phyloP scores from a whole-genome alignment of 768 basidiomycete species.

The Chiua virens region DNA sequence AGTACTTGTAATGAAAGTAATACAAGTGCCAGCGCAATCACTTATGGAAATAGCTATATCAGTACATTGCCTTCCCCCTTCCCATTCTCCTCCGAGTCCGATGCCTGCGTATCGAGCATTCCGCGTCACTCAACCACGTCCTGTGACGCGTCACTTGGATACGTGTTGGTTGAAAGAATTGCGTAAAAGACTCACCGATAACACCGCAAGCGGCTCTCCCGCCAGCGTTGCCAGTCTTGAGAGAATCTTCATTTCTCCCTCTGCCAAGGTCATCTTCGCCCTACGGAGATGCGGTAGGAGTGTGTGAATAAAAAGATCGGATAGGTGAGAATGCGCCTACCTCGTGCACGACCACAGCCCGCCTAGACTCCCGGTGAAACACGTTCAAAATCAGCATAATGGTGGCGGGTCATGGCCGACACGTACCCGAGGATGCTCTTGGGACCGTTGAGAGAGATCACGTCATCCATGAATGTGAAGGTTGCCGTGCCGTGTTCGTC shows the following conservation, averaged over 20 bases:
- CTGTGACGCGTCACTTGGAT: constrained; percentile 4
- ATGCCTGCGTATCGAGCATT: neutral
- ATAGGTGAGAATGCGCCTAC: constrained; percentile 33
- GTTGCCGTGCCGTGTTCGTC: constrained; percentile 56
- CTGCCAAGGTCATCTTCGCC: constrained; percentile 80
- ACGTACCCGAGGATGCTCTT: constrained; percentile 69
- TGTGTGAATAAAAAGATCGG: constrained; percentile 6
- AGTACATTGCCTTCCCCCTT: neutral
- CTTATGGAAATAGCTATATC: neutral
- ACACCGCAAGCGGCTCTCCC: constrained; percentile 80
- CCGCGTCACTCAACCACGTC: constrained; percentile 17
- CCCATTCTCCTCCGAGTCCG: too few relatives aligned
- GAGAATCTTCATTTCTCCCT: constrained; percentile 64
- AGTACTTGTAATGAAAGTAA: too few relatives aligned
- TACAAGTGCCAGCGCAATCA: too few relatives aligned
- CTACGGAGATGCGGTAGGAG: constrained; percentile 30
- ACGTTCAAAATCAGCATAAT: constrained; percentile 1
- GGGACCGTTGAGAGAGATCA: constrained; percentile 68
- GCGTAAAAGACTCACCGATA: constrained; percentile 49
- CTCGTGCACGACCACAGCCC: constrained; percentile 74
- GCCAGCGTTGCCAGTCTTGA: constrained; percentile 79
- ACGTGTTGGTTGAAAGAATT: neutral
- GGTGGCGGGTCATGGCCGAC: neutral
- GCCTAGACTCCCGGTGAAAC: constrained; percentile 36
- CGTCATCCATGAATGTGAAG: constrained; percentile 56